Conservation (phyloP, 2,329 filamentous ascomycete genomes). For the Thelonectria blattea region DNA sequence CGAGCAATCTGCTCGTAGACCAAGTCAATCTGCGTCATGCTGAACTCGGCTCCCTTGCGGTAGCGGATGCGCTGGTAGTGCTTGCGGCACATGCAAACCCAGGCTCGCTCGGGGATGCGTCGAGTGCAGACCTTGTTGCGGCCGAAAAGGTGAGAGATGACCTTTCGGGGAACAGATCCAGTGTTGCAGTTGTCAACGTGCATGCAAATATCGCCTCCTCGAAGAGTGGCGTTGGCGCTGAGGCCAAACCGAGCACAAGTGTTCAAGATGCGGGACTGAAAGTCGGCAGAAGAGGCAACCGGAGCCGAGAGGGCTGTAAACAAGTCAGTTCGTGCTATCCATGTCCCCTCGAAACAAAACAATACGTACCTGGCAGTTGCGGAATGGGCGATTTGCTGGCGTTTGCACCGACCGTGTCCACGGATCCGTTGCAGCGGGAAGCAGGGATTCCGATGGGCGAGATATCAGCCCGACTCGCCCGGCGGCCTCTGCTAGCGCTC, state of each 20-base stretch:
- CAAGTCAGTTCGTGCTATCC: slow-evolving; percentile 11
- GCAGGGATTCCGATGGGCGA: slow-evolving; percentile 21
- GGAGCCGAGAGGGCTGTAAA: slow-evolving; percentile 4
- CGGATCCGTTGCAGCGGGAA: slow-evolving; percentile 15
- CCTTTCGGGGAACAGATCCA: slow-evolving; percentile 70
- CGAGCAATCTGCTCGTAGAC: slow-evolving; percentile 67
- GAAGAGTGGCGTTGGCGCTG: slow-evolving; percentile 22
- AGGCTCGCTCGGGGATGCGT: slow-evolving; percentile 70
- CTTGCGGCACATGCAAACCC: slow-evolving; percentile 81
- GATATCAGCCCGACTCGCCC: slow-evolving; percentile 18
- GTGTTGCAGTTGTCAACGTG: slow-evolving; percentile 65
- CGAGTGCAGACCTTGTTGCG: slow-evolving; percentile 81
- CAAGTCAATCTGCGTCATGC: slow-evolving; percentile 67
- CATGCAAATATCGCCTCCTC: slow-evolving; percentile 54
- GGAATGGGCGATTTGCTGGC: slow-evolving; percentile 15
- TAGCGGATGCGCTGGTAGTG: slow-evolving; percentile 81
- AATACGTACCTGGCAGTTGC: slow-evolving; percentile 21
- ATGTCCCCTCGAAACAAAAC: neutral
- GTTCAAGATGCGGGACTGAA: slow-evolving; percentile 31
- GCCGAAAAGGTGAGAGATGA: slow-evolving; percentile 82
- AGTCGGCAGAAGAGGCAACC: slow-evolving; percentile 12
- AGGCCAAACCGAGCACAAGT: slow-evolving; percentile 28
- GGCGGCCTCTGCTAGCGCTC: slow-evolving; percentile 24
- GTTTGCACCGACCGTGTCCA: slow-evolving; percentile 17
- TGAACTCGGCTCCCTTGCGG: slow-evolving; percentile 66